These are phyloP conservation scores for Amanita muscaria DNA, from an alignment of 768 basidiomycete genomes.

Conservation along the genomic window DNA sequence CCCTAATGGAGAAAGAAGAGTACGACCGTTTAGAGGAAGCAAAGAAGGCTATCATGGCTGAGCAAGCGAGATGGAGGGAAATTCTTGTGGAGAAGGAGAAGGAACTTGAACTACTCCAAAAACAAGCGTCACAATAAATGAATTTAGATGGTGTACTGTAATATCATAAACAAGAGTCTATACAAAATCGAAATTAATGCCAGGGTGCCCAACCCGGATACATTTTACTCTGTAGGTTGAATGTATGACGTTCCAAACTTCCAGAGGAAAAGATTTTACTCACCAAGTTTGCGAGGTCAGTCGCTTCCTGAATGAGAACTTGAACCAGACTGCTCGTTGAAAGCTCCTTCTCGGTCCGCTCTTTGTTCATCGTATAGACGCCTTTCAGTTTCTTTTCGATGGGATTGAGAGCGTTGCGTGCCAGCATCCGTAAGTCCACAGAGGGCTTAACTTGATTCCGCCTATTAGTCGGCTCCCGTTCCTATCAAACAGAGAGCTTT, in stretches of 20 bases:
- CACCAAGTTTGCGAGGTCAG: conserved; percentile 57
- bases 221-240: conserved; percentile 63
- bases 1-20: conserved; percentile 83
- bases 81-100: conserved; percentile 74
- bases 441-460: conserved; percentile 39
- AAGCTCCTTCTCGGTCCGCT: conserved; percentile 45
- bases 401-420: conserved; percentile 66
- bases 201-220: conserved; percentile 88
- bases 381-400: conserved; percentile 83
- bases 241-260: conserved; percentile 9
- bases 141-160: too few species aligned
- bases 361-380: conserved; percentile 46
- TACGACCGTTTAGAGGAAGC: conserved; percentile 72
- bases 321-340: conserved; percentile 87
- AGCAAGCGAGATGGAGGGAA: conserved; percentile 67
- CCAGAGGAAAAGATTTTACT: conserved; percentile 10
- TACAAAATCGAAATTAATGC: conserved; percentile 32
- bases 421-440: conserved; percentile 55
- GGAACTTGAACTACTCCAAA: conserved; percentile 65
- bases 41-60: conserved; percentile 54
- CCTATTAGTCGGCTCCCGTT: conserved; percentile 32
- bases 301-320: conserved; percentile 85
- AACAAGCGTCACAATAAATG: conserved; percentile 29
- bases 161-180: neutral
- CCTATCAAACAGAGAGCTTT: conserved; percentile 20